Base-by-base conservation (phyloP, 257 asterid genomes). In the Capsicum rhomboideum region DNA sequence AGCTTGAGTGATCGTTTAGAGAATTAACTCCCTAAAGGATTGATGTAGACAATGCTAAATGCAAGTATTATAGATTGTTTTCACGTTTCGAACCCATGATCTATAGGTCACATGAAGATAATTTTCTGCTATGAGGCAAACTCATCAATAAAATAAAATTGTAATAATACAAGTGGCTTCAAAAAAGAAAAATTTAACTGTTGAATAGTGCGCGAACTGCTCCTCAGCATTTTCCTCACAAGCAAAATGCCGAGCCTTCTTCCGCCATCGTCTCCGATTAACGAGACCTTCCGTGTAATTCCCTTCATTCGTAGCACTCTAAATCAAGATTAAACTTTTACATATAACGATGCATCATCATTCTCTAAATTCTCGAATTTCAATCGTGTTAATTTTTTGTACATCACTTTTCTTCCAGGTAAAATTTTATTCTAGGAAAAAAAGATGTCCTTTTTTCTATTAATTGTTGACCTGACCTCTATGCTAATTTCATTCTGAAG, bases 331-430 rank as follows among this genome's bases (percentile, higher is more conserved):
- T 21, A 21, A 72, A n/a, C 31, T 44, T 63, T 46, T 72, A 72
- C 6, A 44, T 46, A 37, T 50, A 14, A 75, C 5, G 42, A 46
- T 75, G 80, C 61, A 74, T 66, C 74, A 66, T 66, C 21, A 66
- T 28, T 66, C 44, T 29, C 14, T 66, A 16, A 66, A 29, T 14
- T 44, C 21, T 46, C 11, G 5, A 75, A 46, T 75, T 2, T 16
- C n/a, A 0, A 23, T 75, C 55, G 4, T 75, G 2, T 75, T 75
- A n/a, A 21, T 21, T 72, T 44, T 44, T 2, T 72, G 12, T 44
- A 6, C n/a, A 89, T 31, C 89, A 75, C 78, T 90, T 86, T 89
- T 81, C 86, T 91, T 88, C 83, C 92, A 85, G 96, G 98, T 94
- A 86, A 44, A 28, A 26, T 50, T 31, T 16, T 5, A 3, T 61